Evolutionary conservation across 2,329 filamentous ascomycete genomes (phyloP).

Genomic region (Pyricularia sp.): DNA sequence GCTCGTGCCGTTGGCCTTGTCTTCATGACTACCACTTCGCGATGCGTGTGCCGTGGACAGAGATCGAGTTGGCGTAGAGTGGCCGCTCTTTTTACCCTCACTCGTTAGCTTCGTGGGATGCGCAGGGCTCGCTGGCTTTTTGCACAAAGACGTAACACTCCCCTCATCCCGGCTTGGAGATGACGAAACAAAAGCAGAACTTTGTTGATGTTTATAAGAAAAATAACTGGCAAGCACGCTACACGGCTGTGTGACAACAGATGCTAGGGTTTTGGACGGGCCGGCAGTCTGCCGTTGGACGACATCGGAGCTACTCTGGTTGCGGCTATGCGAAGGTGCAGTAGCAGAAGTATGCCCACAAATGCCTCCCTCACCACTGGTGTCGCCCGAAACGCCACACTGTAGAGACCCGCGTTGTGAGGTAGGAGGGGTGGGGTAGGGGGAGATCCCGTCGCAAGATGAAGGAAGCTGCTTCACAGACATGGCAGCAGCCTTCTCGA

Average conservation of each 20-base stretch:
- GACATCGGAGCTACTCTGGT: conserved; percentile 35
- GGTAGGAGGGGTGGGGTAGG: conserved; percentile 50
- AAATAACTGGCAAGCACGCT: conserved; percentile 58
- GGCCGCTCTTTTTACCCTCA: conserved; percentile 77
- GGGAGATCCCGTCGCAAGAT: conserved; percentile 20
- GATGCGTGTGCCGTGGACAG: conserved; percentile 57
- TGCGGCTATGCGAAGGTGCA: conserved; percentile 27
- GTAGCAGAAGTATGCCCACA: conserved; percentile 22
- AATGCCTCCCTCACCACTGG: conserved; percentile 27
- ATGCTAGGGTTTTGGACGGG: conserved; percentile 50
- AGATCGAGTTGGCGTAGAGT: conserved; percentile 81
- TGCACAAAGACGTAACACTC: conserved; percentile 19
- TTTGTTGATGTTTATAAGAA: conserved; percentile 36
- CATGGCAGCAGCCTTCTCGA: conserved; percentile 20
- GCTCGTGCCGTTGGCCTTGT: conserved; percentile 26
- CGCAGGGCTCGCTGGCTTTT: conserved; percentile 54
- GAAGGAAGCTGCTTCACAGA: conserved; percentile 10
- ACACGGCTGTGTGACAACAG: conserved; percentile 48
- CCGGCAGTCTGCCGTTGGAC: conserved; percentile 33
- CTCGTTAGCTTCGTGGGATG: conserved; percentile 83
- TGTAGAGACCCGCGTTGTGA: conserved; percentile 38
- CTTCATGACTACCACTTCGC: conserved; percentile 32
- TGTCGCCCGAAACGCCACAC: conserved; percentile 30
- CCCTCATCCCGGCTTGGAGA: conserved; percentile 29
- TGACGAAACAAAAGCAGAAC: conserved; percentile 39